phyloP scores from a whole-genome alignment of 805 yeast species.

The Ogataea nonfermentans region DNA sequence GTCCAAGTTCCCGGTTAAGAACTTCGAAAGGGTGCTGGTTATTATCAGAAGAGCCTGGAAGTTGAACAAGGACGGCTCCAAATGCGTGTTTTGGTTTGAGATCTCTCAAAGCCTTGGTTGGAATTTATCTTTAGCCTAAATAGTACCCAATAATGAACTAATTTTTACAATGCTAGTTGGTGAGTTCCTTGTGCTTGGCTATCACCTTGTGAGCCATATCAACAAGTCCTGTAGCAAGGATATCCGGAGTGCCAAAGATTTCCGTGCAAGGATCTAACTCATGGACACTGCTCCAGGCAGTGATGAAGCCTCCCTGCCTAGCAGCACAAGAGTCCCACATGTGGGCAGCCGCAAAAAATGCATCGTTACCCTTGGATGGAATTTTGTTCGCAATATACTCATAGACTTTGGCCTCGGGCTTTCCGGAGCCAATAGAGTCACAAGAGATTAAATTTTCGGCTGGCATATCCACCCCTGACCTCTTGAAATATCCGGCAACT shows the following conservation, averaged over 20 bases:
- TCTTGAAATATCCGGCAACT: constrained; percentile 23
- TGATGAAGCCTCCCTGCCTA: constrained; percentile 24
- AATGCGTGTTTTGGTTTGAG: constrained; percentile 37
- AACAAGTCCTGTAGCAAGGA: constrained; percentile 23
- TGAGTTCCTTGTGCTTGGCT: constrained; percentile 12
- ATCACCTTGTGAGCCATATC: constrained; percentile 25
- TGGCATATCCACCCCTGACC: constrained; percentile 24
- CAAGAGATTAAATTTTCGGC: constrained; percentile 24
- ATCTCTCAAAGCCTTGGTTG: constrained; percentile 36
- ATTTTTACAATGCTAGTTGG: not conserved
- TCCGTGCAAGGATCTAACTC: constrained; percentile 26
- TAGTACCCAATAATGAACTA: not conserved
- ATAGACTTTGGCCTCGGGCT: constrained; percentile 26
- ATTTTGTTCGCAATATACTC: constrained; percentile 22
- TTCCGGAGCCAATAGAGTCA: constrained; percentile 27
- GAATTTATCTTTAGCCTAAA: constrained; percentile 27
- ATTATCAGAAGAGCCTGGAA: constrained; percentile 37
- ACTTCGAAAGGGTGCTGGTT: constrained; percentile 31
- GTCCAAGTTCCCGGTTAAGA: constrained; percentile 33
- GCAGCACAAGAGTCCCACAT: constrained; percentile 31
- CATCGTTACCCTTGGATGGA: constrained; percentile 20
- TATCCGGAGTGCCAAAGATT: constrained; percentile 25
- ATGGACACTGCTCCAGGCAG: constrained; percentile 28
- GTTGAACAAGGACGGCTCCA: constrained; percentile 30
- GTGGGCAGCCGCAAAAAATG: constrained; percentile 30